Base-by-base conservation (phyloP, 768 basidiomycete genomes). In the Coprinellus micaceus region DNA sequence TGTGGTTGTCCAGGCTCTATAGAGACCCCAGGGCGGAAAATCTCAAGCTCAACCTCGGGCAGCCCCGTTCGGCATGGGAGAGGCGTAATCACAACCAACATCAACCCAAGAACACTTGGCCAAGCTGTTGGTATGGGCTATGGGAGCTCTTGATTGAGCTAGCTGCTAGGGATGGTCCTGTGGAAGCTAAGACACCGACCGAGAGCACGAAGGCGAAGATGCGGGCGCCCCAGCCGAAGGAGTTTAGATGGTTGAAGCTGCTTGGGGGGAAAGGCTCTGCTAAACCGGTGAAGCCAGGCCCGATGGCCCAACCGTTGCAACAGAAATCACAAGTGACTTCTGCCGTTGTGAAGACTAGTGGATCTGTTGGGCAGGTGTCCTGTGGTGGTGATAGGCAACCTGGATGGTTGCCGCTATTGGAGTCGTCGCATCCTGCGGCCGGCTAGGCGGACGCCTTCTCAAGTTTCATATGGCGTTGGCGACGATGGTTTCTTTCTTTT, bases 71-170 rank as follows among this genome's bases (percentile, higher is more conserved):
- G 24, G 28, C 28, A 21, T 37, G 17, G 24, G 33, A 43, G 41
- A 39, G 19, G 15, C 53, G 22, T 43, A 3, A 46, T 26, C 50
- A 29, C 37, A 17, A 40, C 22, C n/a, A 39, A 6, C 33, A 13
- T 6, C 7, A 13, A 13, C 33, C 6, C 46, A 25, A 33, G 15
- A 61, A 33, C 33, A 13, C 61, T 26, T 82, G 81, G 82, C 68
- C 74, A 33, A 71, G 72, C 12, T 75, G 71, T 56, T 83, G 81
- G 81, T 78, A 82, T 58, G 71, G 71, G 28, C 80, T 80, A 54
- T 83, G 81, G 80, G 77, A 82, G 55, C 53, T 83, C 47, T 70
- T 85, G 46, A 59, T 77, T 45, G 73, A 77, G 55, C 70, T 83
- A 3, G 72, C 74, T 24, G 66, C 68, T 36, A 62, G 63, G 47